Conservation (phyloP, 1,284 basidiomycete species). For the Heterobasidion irregulare region DNA sequence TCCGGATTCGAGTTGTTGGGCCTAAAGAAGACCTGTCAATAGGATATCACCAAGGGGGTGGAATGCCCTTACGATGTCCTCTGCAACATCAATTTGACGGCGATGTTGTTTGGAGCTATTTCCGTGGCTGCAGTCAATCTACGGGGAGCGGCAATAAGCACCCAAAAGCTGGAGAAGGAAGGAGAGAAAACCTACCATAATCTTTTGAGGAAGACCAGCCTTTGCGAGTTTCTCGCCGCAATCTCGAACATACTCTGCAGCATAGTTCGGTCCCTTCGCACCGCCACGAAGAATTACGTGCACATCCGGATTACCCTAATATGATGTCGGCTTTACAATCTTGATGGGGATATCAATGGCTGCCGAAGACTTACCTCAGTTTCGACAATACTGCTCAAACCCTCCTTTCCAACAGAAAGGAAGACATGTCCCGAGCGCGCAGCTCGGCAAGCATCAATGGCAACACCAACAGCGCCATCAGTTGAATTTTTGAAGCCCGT, state of each 20-base stretch:
- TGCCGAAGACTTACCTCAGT: conserved; percentile 50
- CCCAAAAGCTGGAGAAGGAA: not conserved
- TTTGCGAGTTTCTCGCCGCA: conserved; percentile 73
- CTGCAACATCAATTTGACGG: conserved; percentile 80
- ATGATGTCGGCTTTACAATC: not conserved
- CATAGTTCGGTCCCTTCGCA: conserved; percentile 80
- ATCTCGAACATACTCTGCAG: conserved; percentile 70
- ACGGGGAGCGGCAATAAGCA: not conserved
- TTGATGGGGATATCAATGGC: not conserved
- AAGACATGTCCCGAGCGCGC: conserved; percentile 86
- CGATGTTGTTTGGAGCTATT: conserved; percentile 86
- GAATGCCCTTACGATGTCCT: conserved; percentile 60
- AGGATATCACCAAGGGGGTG: not conserved
- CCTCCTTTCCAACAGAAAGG: conserved; percentile 90
- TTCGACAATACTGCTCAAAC: conserved; percentile 86
- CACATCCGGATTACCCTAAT: conserved; percentile 79
- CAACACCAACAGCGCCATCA: conserved; percentile 73
- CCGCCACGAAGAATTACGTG: conserved; percentile 90
- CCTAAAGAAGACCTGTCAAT: conserved; percentile 29
- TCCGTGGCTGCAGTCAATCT: conserved; percentile 95
- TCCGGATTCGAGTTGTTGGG: conserved; percentile 59
- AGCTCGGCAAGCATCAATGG: conserved; percentile 88
- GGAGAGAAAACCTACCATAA: conserved; percentile 57
- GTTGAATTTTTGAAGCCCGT: conserved; percentile 80
- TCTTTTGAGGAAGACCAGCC: conserved; percentile 70